A percentile compares a stretch with the other conserved stretches of the same genome.
Conservation (phyloP, 192 early-diverging fungal genomes). For the Mortierella antarctica region DNA sequence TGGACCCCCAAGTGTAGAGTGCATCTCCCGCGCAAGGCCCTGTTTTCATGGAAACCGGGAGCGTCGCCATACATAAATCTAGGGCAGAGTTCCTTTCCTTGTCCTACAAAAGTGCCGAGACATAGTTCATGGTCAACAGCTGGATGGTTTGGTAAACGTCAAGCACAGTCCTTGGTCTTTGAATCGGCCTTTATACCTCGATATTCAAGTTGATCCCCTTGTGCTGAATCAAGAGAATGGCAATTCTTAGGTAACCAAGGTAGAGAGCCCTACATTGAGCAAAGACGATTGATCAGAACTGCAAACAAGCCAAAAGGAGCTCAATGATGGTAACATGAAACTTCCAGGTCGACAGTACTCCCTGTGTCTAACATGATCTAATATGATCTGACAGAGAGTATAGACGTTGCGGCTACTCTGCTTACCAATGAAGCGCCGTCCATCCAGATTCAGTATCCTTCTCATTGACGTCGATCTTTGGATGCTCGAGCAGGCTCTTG, state of each 20-base stretch:
- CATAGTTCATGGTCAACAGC: conserved; percentile 16
- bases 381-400: not conserved
- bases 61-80: conserved; percentile 50
- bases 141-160: conserved; percentile 13
- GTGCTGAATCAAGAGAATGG: conserved; percentile 58
- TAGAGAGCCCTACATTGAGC: conserved; percentile 58
- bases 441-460: conserved; percentile 76
- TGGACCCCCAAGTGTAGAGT: conserved; percentile 82
- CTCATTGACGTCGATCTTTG: conserved; percentile 66
- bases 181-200: conserved; percentile 41
- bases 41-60: conserved; percentile 38
- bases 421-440: conserved; percentile 73
- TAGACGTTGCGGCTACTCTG: not conserved
- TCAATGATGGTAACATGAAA: not conserved
- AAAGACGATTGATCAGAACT: not conserved
- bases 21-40: conserved; percentile 30
- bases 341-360: not conserved
- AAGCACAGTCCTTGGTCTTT: conserved; percentile 3
- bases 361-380: too few relatives aligned
- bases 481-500: conserved; percentile 45
- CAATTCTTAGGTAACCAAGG: conserved; percentile 66
- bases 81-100: conserved; percentile 58
- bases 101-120: conserved; percentile 40
- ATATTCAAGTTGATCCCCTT: conserved; percentile 62
- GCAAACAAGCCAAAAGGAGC: not conserved